Conservation (phyloP, 768 basidiomycete species). For the Neoboletus brunneissimus region DNA sequence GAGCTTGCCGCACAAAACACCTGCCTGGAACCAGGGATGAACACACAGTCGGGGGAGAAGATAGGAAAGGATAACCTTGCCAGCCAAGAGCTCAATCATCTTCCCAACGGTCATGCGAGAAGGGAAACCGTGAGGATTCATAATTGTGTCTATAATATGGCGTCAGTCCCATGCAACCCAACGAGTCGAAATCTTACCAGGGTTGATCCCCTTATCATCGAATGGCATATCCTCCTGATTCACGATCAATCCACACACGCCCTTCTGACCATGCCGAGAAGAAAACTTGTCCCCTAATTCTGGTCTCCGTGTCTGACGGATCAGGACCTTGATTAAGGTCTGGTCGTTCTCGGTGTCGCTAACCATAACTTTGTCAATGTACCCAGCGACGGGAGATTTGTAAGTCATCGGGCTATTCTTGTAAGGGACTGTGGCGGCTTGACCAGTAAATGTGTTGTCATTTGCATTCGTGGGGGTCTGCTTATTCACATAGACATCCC, state of each 20-base stretch:
- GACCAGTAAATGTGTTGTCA: constrained; percentile 83
- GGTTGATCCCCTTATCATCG: constrained; percentile 94
- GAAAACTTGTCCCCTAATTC: constrained; percentile 99
- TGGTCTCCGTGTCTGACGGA: constrained; percentile 93
- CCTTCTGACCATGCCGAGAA: constrained; percentile 96
- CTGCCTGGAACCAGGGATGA: constrained; percentile 54
- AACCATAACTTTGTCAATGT: constrained; percentile 97
- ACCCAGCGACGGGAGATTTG: constrained; percentile 89
- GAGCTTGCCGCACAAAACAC: constrained; percentile 83
- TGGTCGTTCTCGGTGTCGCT: constrained; percentile 97
- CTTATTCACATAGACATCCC: constrained; percentile 95
- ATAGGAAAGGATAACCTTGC: constrained; percentile 58
- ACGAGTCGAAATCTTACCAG: constrained; percentile 51
- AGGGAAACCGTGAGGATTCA: constrained; percentile 99
- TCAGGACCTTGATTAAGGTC: constrained; percentile 93
- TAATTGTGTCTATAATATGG: constrained; percentile 79
- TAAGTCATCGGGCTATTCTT: constrained; percentile 91
- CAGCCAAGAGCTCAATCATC: constrained; percentile 97
- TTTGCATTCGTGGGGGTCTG: constrained; percentile 94
- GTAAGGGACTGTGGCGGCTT: constrained; percentile 81
- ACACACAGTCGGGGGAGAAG: background rate
- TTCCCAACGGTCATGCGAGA: constrained; percentile 99
- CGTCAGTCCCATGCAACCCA: constrained; percentile 11
- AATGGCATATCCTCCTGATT: constrained; percentile 99
- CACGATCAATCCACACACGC: constrained; percentile 97